These are phyloP conservation scores for Penicillium canariense DNA, from an alignment of 495 filamentous ascomycete genomes.

Conservation along the genomic window DNA sequence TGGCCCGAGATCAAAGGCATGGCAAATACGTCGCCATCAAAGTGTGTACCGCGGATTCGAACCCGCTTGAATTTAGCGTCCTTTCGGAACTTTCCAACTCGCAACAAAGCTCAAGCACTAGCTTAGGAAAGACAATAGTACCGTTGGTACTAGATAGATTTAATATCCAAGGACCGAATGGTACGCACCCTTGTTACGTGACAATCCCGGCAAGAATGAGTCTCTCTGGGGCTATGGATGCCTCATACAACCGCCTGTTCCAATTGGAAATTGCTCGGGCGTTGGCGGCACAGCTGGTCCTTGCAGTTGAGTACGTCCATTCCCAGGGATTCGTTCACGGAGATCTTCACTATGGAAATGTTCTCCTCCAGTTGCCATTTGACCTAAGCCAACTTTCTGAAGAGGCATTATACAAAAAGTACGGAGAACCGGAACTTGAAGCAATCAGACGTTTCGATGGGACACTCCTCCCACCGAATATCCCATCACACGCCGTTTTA, in stretches of 20 bases:
- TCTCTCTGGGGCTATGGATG: slow-evolving; percentile 30
- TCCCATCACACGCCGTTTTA: slow-evolving; percentile 21
- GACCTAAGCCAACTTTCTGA: slow-evolving; percentile 22
- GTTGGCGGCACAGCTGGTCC: slow-evolving; percentile 38
- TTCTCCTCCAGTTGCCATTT: slow-evolving; percentile 23
- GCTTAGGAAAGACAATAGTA: slow-evolving; percentile 24
- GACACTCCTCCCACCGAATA: slow-evolving; percentile 22
- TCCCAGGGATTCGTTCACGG: slow-evolving; percentile 33
- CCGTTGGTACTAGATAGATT: slow-evolving; percentile 42
- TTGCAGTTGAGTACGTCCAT: slow-evolving; percentile 34
- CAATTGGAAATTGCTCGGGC: slow-evolving; percentile 41
- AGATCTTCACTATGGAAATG: slow-evolving; percentile 34
- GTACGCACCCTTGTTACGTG: slow-evolving; percentile 42
- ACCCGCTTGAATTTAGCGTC: slow-evolving; percentile 25
- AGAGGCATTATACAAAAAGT: slow-evolving; percentile 27
- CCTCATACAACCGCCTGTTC: slow-evolving; percentile 33
- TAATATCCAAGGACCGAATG: slow-evolving; percentile 41
- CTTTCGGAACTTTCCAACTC: slow-evolving; percentile 16
- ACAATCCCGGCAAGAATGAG: slow-evolving; percentile 28
- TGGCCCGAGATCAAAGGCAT: slow-evolving; percentile 26
- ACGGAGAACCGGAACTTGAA: slow-evolving; percentile 23
- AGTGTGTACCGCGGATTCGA: slow-evolving; percentile 30
- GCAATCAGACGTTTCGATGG: slow-evolving; percentile 25
- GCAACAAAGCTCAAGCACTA: slow-evolving; percentile 10
- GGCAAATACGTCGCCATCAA: slow-evolving; percentile 35